Base-by-base conservation (phyloP, 73 alveolate species). In the Uronychia setigera region DNA sequence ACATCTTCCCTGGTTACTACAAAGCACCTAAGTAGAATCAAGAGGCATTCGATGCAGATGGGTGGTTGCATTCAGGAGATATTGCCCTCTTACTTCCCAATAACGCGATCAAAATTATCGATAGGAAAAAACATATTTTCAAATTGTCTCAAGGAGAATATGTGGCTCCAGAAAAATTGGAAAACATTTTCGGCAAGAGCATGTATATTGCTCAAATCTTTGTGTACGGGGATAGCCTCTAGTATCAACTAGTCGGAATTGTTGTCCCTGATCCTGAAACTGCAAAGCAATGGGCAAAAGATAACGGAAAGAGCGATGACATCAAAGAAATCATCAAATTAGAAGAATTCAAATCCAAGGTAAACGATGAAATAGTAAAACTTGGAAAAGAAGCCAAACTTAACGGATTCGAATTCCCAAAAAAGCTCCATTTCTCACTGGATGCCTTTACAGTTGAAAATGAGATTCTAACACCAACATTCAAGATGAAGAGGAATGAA, bases 51-150 rank as follows among this genome's bases (percentile, higher is more conserved):
- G 98, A 94, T 84, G 92, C 35, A 31, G 98, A 96, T 35, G 99
- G 98, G 9, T 98, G 99, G 99, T 78, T 96, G 67, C 99, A 96
- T 90, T 87, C 99, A 0, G 99, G 99, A 57, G 99, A 98, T 92
- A 92, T 98, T n/a, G 99, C 97, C 9, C 84, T 27, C 5, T 26
- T 88, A 0, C 32, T 80, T 77, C 88, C 90, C 0, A 92, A 84
- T 74, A 96, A 89, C 30, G 60, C 93, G 1, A 32, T 93, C 30
- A 91, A 88, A 81, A 82, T 93, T 28, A 89, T 93, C 27, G 98
- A 93, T 82, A 86, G 98, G 81, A 84, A 86, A 14, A 91, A 93
- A 76, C 85, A 94, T 79, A 80, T 94, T 32, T 94, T 94, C 78
- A 93, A 94, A 75, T 86, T 94, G 28, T 85, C 93, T 58, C 91